Base-by-base conservation (phyloP, 257 asterid genomes). In the Echites panduratus region DNA sequence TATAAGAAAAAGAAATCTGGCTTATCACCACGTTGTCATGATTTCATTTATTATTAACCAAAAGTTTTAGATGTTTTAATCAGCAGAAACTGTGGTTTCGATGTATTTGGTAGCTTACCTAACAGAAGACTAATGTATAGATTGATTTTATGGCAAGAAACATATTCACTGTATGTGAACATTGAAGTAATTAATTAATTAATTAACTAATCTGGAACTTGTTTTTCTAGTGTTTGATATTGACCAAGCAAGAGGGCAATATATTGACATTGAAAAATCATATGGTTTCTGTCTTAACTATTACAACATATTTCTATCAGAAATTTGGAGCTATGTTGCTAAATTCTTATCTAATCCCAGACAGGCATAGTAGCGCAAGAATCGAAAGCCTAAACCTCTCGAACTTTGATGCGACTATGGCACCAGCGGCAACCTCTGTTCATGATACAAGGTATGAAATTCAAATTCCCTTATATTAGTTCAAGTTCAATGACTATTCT, bases 81-180 rank as follows among this genome's bases (percentile, higher is more conserved):
- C 53, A 26, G 26, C 56, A 69, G 79, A 71, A 73, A 68, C 62
- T 80, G 20, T 59, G 41, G 35, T 10, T 69, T 70, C 69, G 57
- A 32, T 67, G 66, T 80, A 73, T 40, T 38, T 75, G 92, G 90
- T 88, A 87, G 96, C 76, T 90, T 76, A 90, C 89, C 96, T 87
- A 89, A 78, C 90, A 68, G 56, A 78, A 79, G 95, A 86, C 89
- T 79, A 79, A 75, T 72, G 52, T 77, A 66, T 73, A 76, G 38
- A 20, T 76, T 38, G 70, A 80, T 71, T 75, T 71, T 13, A 19
- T 43, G 57, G 52, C 20, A 70, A 78, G 38, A 22, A 19, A 76
- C n/a, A n/a, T 73, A 71, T 74, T 73, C 85, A 69, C 24, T 71
- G 62, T 53, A 73, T 41, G 6, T 24, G 41, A 4, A 41, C 56